These are phyloP conservation scores for Phylloboletellus chloephorus DNA, from an alignment of 1,284 basidiomycete species.

Conservation along the genomic window DNA sequence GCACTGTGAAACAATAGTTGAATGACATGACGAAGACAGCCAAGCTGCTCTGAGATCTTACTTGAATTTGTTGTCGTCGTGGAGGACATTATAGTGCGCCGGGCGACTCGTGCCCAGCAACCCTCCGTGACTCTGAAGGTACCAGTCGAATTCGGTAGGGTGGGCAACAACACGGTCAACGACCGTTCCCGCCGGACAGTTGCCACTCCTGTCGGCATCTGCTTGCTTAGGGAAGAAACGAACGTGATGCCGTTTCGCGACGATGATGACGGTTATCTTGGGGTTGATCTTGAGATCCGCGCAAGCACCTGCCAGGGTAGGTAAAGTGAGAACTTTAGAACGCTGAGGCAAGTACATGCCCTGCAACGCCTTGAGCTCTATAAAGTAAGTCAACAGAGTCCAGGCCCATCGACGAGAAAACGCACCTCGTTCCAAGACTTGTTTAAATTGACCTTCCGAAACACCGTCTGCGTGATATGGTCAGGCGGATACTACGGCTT, in stretches of 20 bases:
- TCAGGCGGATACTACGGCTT: conserved; percentile 7
- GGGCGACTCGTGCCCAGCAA: conserved; percentile 60
- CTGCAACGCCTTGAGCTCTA: conserved; percentile 55
- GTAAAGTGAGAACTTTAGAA: conserved; percentile 13
- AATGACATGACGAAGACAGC: not conserved
- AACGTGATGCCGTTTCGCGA: conserved; percentile 73
- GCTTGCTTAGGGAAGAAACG: conserved; percentile 62
- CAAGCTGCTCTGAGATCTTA: conserved; percentile 20
- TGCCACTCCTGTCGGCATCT: conserved; percentile 62
- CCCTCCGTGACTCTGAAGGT: conserved; percentile 71
- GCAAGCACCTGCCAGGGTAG: conserved; percentile 47
- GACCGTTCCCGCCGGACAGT: conserved; percentile 71
- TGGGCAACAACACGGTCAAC: conserved; percentile 67
- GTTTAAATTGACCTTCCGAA: conserved; percentile 72
- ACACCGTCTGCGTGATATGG: conserved; percentile 56
- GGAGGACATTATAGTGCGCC: conserved; percentile 64
- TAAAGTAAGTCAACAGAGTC: conserved; percentile 1
- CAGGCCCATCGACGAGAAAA: not conserved
- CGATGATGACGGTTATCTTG: conserved; percentile 69
- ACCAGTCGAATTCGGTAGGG: conserved; percentile 77
- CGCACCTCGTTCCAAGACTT: conserved; percentile 58
- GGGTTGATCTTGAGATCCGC: conserved; percentile 49
- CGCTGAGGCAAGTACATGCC: conserved; percentile 33
- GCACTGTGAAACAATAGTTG: conserved; percentile 37
- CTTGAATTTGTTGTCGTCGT: conserved; percentile 55